phyloP scores from a whole-genome alignment of 2,329 filamentous ascomycete genomes.

The Metarhizium robertsii region DNA sequence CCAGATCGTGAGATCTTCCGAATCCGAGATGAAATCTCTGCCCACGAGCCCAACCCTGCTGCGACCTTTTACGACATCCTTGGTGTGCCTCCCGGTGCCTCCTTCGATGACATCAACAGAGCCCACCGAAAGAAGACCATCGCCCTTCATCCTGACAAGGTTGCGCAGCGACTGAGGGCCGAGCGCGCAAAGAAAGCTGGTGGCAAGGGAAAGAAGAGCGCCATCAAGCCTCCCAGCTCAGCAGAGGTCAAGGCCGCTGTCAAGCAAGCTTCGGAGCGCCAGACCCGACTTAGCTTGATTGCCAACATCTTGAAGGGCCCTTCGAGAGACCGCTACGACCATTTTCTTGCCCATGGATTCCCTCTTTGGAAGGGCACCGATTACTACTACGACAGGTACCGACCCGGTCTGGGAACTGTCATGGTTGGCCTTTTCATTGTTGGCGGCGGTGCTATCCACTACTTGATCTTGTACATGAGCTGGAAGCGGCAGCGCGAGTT shows the following conservation, averaged over 20 bases:
- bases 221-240: constrained; percentile 62
- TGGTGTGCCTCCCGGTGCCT: constrained; percentile 62
- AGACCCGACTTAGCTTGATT: constrained; percentile 76
- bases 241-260: constrained; percentile 68
- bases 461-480: constrained; percentile 72
- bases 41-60: constrained; percentile 65
- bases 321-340: constrained; percentile 80
- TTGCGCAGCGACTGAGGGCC: constrained; percentile 70
- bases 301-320: constrained; percentile 77
- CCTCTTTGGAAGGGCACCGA: constrained; percentile 94
- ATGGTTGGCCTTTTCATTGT: constrained; percentile 72
- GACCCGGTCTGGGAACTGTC: constrained; percentile 81
- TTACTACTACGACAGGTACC: constrained; percentile 94
- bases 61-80: constrained; percentile 94
- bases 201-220: constrained; percentile 44
- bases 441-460: constrained; percentile 79
- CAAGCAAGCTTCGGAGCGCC: constrained; percentile 74
- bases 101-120: constrained; percentile 82
- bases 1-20: constrained; percentile 97
- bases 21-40: constrained; percentile 75
- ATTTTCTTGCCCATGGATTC: constrained; percentile 89
- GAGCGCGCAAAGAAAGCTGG: constrained; percentile 49
- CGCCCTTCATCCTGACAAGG: constrained; percentile 88
- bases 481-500: constrained; percentile 90
- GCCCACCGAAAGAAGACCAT: constrained; percentile 85